Evolutionary conservation across 169 alveolate species (phyloP), one percentile per base, ranked within the genome.

Genomic region (Cryptosporidium meleagridis): DNA sequence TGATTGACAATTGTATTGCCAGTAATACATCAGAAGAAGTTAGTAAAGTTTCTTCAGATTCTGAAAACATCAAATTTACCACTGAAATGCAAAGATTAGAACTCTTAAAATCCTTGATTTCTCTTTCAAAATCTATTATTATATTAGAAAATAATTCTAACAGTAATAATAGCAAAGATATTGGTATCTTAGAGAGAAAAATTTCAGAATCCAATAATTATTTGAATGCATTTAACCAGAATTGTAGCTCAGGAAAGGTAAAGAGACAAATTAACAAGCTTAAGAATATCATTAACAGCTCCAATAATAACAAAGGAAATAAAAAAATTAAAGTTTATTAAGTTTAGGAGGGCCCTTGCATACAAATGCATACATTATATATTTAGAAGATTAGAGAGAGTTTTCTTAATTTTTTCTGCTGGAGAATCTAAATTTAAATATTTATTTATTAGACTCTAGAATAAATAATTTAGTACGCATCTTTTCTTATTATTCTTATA

Each of bases 231-330:
- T 62, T 26, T 29, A 80, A 23, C 1, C 89, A 80, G 29, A 37
- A 23, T 33, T 62, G 80, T 31, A 70, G 55, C 52, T 73, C 86
- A 16, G 72, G 89, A 29, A 80, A 59, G 37, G 51, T 80, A 29
- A 80, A 80, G 67, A 80, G 75, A 45, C 89, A 80, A 48, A 59
- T 80, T 26, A 80, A 80, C 14, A 80, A 65, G 41, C 67, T 80
- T 3, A 80, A 39, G n/a, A 80, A 59, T 23, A n/a, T 80, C 6
- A 59, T 80, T 14, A 41, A 59, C n/a, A 65, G 70, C 45, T 70
- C 65, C 7, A 70, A 26, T 45, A 70, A 39, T 67, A 67, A 48
- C 55, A 48, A 67, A 33, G 23, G 14, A 45, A 70, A 2, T 44
- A 70, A 70, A 45, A 70, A 3, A 70, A 45, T 45, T 10, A 65